A percentile compares a stretch with the other conserved stretches of the same genome.
Evolutionary conservation across 257 asterid species (phyloP).

Genomic region (Haberlea rhodopensis): DNA sequence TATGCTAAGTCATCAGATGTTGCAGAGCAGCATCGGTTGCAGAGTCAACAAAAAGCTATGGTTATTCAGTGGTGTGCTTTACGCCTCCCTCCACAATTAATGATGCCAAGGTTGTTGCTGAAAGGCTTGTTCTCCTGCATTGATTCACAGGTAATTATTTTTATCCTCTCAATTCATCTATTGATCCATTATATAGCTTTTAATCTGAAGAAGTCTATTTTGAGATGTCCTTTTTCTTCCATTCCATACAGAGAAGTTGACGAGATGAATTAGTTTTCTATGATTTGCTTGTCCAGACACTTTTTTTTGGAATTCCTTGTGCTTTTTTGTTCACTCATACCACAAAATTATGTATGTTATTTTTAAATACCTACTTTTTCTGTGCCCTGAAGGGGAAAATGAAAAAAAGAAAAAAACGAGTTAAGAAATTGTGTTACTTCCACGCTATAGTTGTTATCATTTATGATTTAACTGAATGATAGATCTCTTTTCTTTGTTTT

Average conservation of each 20-base stretch:
- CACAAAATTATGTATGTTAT: background rate
- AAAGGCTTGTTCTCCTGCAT: slow-evolving; percentile 73
- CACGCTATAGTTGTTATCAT: slow-evolving; percentile 6
- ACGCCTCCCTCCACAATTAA: slow-evolving; percentile 95
- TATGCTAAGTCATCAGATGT: slow-evolving; percentile 58
- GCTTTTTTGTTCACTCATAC: background rate
- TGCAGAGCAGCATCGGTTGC: slow-evolving; percentile 85
- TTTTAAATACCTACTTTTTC: too few species aligned
- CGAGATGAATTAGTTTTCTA: background rate
- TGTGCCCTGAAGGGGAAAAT: background rate
- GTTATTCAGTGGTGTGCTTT: slow-evolving; percentile 98
- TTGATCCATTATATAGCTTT: slow-evolving; percentile 20
- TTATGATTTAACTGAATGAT: slow-evolving; percentile 30
- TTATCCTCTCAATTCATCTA: slow-evolving; percentile 4
- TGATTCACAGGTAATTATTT: slow-evolving; percentile 70
- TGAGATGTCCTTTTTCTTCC: slow-evolving; percentile 9
- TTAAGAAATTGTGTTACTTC: background rate
- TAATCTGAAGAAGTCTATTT: slow-evolving; percentile 18
- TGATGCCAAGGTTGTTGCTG: slow-evolving; percentile 61
- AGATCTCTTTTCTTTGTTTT: slow-evolving; percentile 29
- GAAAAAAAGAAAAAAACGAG: background rate
- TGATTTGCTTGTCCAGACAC: background rate
- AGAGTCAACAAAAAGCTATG: slow-evolving; percentile 90
- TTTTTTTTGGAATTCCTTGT: background rate
- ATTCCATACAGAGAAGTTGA: slow-evolving; percentile 5